Evolutionary conservation across 106 monocot species (phyloP), one percentile per base, ranked within the genome.

Genomic region (Acorus calamus): DNA sequence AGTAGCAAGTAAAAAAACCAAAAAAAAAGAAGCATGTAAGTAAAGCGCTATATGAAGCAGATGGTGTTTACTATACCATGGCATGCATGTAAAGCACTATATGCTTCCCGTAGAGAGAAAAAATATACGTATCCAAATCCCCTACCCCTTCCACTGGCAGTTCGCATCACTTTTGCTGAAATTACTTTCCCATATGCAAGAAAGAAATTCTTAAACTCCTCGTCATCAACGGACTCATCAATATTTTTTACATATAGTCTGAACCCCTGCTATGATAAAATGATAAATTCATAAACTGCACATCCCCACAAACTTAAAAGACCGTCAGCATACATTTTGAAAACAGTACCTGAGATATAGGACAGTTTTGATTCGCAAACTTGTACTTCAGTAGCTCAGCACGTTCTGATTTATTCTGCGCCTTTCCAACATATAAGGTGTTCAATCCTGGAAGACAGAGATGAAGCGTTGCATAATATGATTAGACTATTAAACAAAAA

Each of bases 111-210:
- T 49, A 46, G 46, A 13, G 72, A 60, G 9, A 74, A 73, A 69
- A 83, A 85, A 56, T 57, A 56, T 28, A 89, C 75, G 46, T 83
- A 83, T 4, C 85, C 89, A 62, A 72, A 83, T 44, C 82, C 89
- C 66, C 60, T 79, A 70, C 80, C 77, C 49, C 8, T 4, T 14
- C 80, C 79, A 57, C 64, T 73, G 2, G 6, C 5, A 50, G 64
- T 59, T 10, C 42, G 64, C 56, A 72, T 62, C 9, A 82, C 77
- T 53, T 61, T 85, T 52, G 63, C 57, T 2, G 70, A 82, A 0
- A 63, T 2, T 61, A 85, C 63, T 52, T 77, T 59, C n/a, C 89
- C 81, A 44, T 66, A 81, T 7, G 2, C 47, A 53, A 47, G 14
- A 45, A 89, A 89, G 47, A 60, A 57, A 54, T 65, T 65, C 59